Base-by-base conservation (phyloP, 2,329 filamentous ascomycete species). In the Hortaea sp. region DNA sequence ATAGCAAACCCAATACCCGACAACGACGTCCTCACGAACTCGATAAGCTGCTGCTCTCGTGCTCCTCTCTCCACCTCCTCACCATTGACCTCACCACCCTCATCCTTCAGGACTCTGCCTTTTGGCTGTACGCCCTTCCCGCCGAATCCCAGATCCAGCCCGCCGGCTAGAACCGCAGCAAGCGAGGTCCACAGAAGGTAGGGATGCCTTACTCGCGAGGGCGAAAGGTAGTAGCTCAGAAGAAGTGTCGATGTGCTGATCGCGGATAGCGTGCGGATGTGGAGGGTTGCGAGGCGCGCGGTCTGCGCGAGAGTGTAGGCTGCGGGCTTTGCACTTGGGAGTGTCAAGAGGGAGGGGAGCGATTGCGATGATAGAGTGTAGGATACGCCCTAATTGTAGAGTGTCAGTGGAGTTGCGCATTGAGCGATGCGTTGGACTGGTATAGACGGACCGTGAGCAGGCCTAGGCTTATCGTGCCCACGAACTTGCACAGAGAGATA, bases 391-490 rank as follows among this genome's bases (percentile, higher is more conserved):
- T 95, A 59, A n/a, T 28, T 9, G 7, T 2, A 11, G 39, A 30
- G 10, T 9, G 3, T 42, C 13, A 30, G 13, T 29, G 38, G n/a
- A 2, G 4, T 9, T 9, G 3, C n/a, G 2, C 11, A 9, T 49
- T 39, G 40, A 5, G 32, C 37, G 31, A 32, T 29, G n/a, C 6
- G 3, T 5, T 29, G 9, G 34, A 31, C 37, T 48, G 45, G 42
- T 42, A 44, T 42, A 43, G 49, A 49, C 52, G 56, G 56, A 61
- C 56, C 7, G 54, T 61, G 66, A 94, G 70, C 47, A 95, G 76
- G 53, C 90, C 90, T 48, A 95, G 76, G 58, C 85, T 90, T 55
- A 94, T 79, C 43, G 88, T 94, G 61, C 90, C 90, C 56, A 95
- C 84, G 66, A 95, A 95, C 72, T 97, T 95, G 71, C 85, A 80